phyloP scores from a whole-genome alignment of 2,329 filamentous ascomycete genomes.

The Penicillium sp. region DNA sequence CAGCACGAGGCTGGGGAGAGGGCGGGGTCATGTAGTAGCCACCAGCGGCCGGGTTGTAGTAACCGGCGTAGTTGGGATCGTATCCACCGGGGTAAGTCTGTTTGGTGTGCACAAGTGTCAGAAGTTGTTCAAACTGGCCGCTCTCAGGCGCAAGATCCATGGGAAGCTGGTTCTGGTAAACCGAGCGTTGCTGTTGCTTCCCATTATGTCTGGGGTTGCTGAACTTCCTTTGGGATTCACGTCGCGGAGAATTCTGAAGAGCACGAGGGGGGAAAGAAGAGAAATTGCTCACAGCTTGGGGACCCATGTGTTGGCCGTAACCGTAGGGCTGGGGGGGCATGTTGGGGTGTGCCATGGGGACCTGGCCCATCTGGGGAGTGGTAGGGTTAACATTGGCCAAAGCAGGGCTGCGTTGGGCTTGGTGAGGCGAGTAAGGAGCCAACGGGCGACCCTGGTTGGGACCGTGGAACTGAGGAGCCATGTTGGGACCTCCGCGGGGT shows the following conservation, averaged over 20 bases:
- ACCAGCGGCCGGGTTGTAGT: slow-evolving; percentile 36
- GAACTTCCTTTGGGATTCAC: slow-evolving; percentile 27
- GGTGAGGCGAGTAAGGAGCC: slow-evolving; percentile 63
- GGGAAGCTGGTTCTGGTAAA: slow-evolving; percentile 26
- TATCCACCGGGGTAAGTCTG: slow-evolving; percentile 64
- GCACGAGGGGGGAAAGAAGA: slow-evolving; percentile 32
- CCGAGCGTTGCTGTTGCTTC: slow-evolving; percentile 15
- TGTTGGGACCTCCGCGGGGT: slow-evolving; percentile 52
- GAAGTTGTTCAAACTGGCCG: slow-evolving; percentile 71
- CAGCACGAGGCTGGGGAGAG: slow-evolving; percentile 50
- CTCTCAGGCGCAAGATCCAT: slow-evolving; percentile 68
- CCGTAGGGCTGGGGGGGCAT: slow-evolving; percentile 63
- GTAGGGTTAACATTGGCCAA: slow-evolving; percentile 66
- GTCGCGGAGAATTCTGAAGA: slow-evolving; percentile 27
- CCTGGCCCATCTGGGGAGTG: slow-evolving; percentile 70
- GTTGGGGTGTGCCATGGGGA: slow-evolving; percentile 66
- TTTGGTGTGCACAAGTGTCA: slow-evolving; percentile 61
- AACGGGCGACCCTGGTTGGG: slow-evolving; percentile 45
- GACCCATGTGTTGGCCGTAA: slow-evolving; percentile 59
- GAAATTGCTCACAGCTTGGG: slow-evolving; percentile 61
- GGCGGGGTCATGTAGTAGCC: slow-evolving; percentile 47
- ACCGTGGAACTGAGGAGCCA: slow-evolving; percentile 54
- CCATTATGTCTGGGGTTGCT: not conserved
- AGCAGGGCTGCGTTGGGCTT: slow-evolving; percentile 65
- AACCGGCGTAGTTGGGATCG: slow-evolving; percentile 48